These are phyloP conservation scores for Trichoderma cornu-damae DNA, from an alignment of 2,329 filamentous ascomycete genomes.

Conservation along the genomic window DNA sequence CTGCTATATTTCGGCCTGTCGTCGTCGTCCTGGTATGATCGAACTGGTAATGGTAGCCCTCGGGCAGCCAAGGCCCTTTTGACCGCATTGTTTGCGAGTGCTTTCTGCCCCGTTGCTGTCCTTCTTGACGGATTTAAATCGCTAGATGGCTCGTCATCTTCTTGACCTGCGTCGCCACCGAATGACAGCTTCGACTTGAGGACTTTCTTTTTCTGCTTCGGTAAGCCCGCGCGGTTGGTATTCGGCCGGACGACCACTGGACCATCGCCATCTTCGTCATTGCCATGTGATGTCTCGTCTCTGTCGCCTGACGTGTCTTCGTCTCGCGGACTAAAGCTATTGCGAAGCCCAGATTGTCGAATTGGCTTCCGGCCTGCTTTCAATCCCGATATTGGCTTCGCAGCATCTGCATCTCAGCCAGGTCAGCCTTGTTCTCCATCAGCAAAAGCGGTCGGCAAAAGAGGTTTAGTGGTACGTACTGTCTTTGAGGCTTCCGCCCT, in stretches of 20 bases:
- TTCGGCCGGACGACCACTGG: conserved; percentile 48
- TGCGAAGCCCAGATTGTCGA: conserved; percentile 55
- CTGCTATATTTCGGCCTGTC: conserved; percentile 77
- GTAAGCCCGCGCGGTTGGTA: conserved; percentile 43
- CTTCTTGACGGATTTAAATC: conserved; percentile 61
- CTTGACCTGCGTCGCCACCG: conserved; percentile 51
- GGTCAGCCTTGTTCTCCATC: conserved; percentile 36
- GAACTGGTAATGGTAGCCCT: conserved; percentile 51
- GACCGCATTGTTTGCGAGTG: conserved; percentile 60
- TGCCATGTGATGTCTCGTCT: conserved; percentile 27
- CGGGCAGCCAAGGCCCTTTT: conserved; percentile 47
- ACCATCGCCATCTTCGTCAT: conserved; percentile 41
- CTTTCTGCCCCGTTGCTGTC: conserved; percentile 58
- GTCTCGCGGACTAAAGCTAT: conserved; percentile 47
- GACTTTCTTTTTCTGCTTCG: conserved; percentile 61
- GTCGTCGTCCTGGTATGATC: conserved; percentile 50
- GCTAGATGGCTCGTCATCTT: conserved; percentile 44
- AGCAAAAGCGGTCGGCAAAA: conserved; percentile 28
- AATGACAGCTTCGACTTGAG: conserved; percentile 65
- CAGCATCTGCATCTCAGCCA: conserved; percentile 27
- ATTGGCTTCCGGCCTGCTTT: conserved; percentile 49
- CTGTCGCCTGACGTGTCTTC: conserved; percentile 27
- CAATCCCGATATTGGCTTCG: conserved; percentile 36
- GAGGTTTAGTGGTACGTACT: conserved; percentile 33
- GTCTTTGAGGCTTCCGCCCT: conserved; percentile 29